Base-by-base conservation (phyloP, 2,329 filamentous ascomycete genomes). In the Neonectria sp. region DNA sequence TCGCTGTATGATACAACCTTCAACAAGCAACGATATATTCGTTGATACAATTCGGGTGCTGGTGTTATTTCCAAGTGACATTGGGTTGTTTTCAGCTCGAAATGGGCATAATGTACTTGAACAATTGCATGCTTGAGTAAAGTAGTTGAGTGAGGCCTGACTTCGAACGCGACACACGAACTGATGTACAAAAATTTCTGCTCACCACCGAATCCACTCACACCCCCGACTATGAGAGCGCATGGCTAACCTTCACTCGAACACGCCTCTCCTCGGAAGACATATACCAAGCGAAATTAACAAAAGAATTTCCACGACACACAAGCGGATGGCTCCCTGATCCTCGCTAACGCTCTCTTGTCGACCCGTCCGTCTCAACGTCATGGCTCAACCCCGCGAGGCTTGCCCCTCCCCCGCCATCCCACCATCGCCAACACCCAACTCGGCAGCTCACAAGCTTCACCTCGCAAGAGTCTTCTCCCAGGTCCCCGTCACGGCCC, bases 401-500 rank as follows among this genome's bases (percentile, higher is more conserved):
- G 63, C 65, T 52, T 69, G 69, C 73, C 73, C 73, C 73, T 76
- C 73, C 73, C 73, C 73, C 71, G 67, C 74, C 52, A 43, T 29
- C 55, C 71, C 64, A 46, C 51, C 33, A 59, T 48, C 11, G 15
- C 25, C 29, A 55, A 56, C 51, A 48, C 9, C 46, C 55, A 48
- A 25, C 25, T 45, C 24, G 29, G 46, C 15, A 52, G n/a, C 27
- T 52, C 2, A 35, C 3, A 15, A 70, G 67, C 58, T 65, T 65
- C 53, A 45, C 63, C 75, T 80, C 27, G 68, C 60, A 29, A 71
- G 80, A 69, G 81, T 82, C 67, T 80, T 84, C 57, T 80, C 84
- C 31, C 81, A 87, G 29, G 85, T 83, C 62, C 90, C 90, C 53
- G 83, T 92, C 63, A 92, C 90, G 25, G 88, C 89, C 3, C 81